These are phyloP conservation scores for Primulina huaijiensis DNA, from an alignment of 257 asterid genomes.

Conservation along the genomic window DNA sequence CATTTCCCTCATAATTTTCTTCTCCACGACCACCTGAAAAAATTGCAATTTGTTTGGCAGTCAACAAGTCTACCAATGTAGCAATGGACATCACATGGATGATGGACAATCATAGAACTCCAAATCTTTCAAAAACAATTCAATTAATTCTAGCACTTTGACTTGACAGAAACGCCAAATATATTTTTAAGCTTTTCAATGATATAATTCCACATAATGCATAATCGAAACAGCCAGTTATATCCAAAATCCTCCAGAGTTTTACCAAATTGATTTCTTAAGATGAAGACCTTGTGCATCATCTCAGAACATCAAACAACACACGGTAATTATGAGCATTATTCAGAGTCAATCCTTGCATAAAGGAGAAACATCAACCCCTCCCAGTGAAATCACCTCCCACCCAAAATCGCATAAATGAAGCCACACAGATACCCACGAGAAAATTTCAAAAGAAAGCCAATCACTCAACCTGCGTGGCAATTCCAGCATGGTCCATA, in stretches of 20 bases:
- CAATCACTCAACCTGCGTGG: slow-evolving; percentile 71
- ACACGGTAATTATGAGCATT: background rate
- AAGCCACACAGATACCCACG: slow-evolving; percentile 4
- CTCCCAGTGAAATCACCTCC: background rate
- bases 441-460: background rate
- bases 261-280: background rate
- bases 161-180: background rate
- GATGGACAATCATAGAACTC: background rate
- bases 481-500: slow-evolving; percentile 97
- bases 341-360: background rate
- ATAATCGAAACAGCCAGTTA: background rate
- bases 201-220: background rate
- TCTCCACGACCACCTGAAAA: slow-evolving; percentile 83
- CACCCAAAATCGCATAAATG: slow-evolving; percentile 15
- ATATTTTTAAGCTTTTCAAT: no score
- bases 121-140: background rate
- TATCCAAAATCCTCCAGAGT: background rate
- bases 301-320: background rate
- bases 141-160: background rate
- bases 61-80: background rate
- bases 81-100: background rate
- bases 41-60: background rate
- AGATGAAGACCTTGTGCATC: background rate
- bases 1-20: slow-evolving; percentile 76
- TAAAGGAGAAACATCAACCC: background rate